Base-by-base conservation (phyloP, 2,329 filamentous ascomycete species). In the Periconia macrospinosa region DNA sequence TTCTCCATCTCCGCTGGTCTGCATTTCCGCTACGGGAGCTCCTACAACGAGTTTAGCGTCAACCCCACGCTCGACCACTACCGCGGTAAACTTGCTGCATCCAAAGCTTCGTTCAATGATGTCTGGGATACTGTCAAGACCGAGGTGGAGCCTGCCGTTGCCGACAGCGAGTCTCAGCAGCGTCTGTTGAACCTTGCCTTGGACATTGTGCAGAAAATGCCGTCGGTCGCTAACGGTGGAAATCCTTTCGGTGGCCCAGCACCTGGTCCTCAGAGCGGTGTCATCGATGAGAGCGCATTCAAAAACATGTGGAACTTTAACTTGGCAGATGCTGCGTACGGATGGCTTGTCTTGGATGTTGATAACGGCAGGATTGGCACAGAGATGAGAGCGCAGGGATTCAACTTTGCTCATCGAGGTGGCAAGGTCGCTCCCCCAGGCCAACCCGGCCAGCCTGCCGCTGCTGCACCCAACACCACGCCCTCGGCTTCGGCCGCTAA, bases 221-320 rank as follows among this genome's bases (percentile, higher is more conserved):
- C 94, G 11, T 88, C 87, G 13, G 92, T 92, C 35, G 94, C 94
- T 37, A 95, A 93, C 56, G 94, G 94, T 51, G 94, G 94, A 19
- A 97, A 97, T 73, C 94, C 94, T 6, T 99, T 99, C 69, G 94
- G 94, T 43, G 93, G 93, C 14, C 90, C 91, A 30, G 85, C 87
- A 49, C 85, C 86, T 47, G 89, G 88, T 40, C 86, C 82, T 49
- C 83, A 85, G 53, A 87, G 91, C 47, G 94, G 94, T 30, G 90
- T 96, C 69, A 92, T 99, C 17, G 94, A 99, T 59, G 94, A 99
- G 80, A 97, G 92, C 67, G 94, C 94, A 1, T 99, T 99, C 84
- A 99, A 99, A 81, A 99, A 99, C 74, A 97, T 97, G 94, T 99
- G 94, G 94, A 99, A 99, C 76, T 99, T 99, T 79, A 97, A 97